Evolutionary conservation across 805 yeast genomes (phyloP), one percentile per base, ranked within the genome.

Genomic region (Sungouiozyma ichnusensis): DNA sequence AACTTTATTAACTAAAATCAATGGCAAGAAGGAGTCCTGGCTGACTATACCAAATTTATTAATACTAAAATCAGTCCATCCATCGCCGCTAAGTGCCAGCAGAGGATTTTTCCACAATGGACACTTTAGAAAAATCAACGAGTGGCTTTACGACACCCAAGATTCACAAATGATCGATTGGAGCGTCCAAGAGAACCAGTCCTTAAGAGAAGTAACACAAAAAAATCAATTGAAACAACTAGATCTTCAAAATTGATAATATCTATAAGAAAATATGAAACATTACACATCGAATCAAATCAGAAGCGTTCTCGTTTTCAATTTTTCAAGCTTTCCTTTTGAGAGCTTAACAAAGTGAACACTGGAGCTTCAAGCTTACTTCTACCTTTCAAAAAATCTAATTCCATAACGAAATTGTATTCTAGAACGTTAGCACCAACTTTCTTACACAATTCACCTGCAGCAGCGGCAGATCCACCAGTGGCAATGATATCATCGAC

Each of bases 401-500:
- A 78, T 68, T 92, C 98, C 85, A 92, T 78, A 37, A 92, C 85
- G 59, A 92, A 92, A 49, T 81, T 68, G 63, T 78, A 92, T 66
- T 87, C 95, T 40, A 81, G 61, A 41, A 88, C 73, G 45, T 80
- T 74, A 47, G 81, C 95, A 43, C 79, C 78, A 47, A 79, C 71
- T 62, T 73, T 67, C 51, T 60, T 58, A 40, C 86, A 82, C 50
- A 92, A 73, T 57, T 85, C 81, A 45, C 95, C 97, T 35, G 97
- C 97, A 45, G 94, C 96, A 43, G 68, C 66, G 19, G 98, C 98
- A 53, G 94, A 82, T 33, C 99, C 99, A 48, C 97, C 97, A 33
- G 98, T 92, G 39, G 98, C 98, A 61, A 92, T 82, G 55, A 92
- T 87, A 59, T 92, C 99, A 65, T 92, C 99, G 33, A 92, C 94